These are phyloP conservation scores for Penicillium bovifimosum DNA, from an alignment of 495 filamentous ascomycete genomes.

Conservation along the genomic window DNA sequence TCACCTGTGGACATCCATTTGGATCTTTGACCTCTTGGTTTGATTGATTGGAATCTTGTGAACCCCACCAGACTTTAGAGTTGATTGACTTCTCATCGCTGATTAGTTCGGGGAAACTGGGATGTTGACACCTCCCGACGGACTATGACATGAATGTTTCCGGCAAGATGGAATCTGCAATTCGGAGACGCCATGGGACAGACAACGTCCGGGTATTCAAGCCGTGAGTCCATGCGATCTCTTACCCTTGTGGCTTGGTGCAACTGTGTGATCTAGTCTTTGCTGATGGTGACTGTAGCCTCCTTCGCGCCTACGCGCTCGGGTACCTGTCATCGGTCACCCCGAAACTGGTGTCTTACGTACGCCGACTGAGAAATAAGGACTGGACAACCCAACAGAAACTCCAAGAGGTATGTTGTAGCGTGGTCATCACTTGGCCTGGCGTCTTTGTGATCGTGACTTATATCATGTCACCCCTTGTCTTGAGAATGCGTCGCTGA, in stretches of 20 bases:
- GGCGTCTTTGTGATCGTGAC: background rate
- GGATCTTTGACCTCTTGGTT: background rate
- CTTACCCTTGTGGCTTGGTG: constrained; percentile 10
- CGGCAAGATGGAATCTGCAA: constrained; percentile 29
- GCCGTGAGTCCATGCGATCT: constrained; percentile 20
- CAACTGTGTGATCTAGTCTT: constrained; percentile 4
- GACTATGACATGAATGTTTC: constrained; percentile 23
- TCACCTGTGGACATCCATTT: background rate
- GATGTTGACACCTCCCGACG: constrained; percentile 19
- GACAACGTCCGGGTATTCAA: constrained; percentile 25
- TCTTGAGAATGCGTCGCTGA: background rate
- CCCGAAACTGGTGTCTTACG: constrained; percentile 57
- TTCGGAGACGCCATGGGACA: constrained; percentile 22
- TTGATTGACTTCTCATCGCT: background rate
- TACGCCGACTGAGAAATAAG: constrained; percentile 44
- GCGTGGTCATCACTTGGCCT: background rate
- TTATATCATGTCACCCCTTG: constrained; percentile 3
- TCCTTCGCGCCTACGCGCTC: constrained; percentile 67
- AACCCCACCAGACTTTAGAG: constrained; percentile 6
- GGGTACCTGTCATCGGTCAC: constrained; percentile 68
- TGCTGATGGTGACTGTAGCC: constrained; percentile 36
- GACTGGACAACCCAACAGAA: constrained; percentile 37
- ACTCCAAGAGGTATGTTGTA: constrained; percentile 32
- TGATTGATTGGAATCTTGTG: constrained; percentile 7
- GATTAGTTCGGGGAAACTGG: constrained; percentile 13